These are phyloP conservation scores for Russula virescens DNA, from an alignment of 768 basidiomycete genomes.

Conservation along the genomic window DNA sequence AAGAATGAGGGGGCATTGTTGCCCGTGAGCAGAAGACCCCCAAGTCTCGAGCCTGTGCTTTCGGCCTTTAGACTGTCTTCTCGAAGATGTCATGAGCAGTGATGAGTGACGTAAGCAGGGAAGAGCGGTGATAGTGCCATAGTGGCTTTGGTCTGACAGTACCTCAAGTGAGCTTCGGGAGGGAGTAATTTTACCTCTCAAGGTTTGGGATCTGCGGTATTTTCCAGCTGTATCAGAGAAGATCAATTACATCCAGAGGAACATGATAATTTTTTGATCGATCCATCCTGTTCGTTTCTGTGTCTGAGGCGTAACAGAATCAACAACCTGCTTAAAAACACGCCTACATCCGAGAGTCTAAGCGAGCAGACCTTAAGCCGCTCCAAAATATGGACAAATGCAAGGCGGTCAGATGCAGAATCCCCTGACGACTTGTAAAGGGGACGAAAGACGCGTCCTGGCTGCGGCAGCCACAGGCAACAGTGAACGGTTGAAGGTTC, in stretches of 20 bases:
- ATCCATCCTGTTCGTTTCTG: conserved; percentile 97
- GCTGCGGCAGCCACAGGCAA: too few relatives aligned
- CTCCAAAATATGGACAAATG: conserved; percentile 87
- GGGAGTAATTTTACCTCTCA: conserved; percentile 68
- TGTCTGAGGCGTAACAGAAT: conserved; percentile 45
- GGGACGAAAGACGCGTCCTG: conserved; percentile 50
- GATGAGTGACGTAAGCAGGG: too few relatives aligned
- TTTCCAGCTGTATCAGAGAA: conserved; percentile 9
- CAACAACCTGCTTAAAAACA: not conserved
- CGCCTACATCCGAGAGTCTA: not conserved
- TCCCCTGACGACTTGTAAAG: conserved; percentile 53
- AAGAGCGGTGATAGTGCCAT: too few relatives aligned
- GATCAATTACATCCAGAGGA: not conserved
- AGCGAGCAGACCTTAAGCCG: conserved; percentile 64
- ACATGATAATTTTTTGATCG: conserved; percentile 56
- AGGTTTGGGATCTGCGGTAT: conserved; percentile 61
- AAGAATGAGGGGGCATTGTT: not conserved
- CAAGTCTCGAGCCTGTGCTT: too few relatives aligned
- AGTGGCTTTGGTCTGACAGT: too few relatives aligned
- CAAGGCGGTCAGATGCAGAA: conserved; percentile 60
- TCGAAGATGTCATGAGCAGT: too few relatives aligned
- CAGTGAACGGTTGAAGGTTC: too few relatives aligned
- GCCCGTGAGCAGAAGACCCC: too few relatives aligned
- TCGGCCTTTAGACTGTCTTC: too few relatives aligned
- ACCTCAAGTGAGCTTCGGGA: too few relatives aligned